phyloP scores from a whole-genome alignment of 1,139 yeast species.

The Zygoascus meyerae region DNA sequence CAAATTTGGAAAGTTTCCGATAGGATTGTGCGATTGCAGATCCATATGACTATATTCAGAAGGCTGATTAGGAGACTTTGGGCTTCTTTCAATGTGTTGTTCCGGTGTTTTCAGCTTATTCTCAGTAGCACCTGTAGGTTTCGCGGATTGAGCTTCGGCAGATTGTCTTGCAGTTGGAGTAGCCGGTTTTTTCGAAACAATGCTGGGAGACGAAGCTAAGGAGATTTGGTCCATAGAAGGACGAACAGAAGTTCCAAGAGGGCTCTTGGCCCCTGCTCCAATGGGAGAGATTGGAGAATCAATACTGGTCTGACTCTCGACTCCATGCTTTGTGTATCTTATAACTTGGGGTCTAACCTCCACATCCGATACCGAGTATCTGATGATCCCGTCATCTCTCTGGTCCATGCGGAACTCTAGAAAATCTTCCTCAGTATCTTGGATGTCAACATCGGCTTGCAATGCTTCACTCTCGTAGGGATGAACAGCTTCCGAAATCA shows the following conservation, averaged over 20 bases:
- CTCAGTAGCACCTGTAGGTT: background rate
- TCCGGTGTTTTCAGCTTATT: background rate
- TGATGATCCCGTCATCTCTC: conserved; percentile 24
- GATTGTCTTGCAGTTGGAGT: too few species aligned
- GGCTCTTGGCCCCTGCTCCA: background rate
- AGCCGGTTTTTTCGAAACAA: too few species aligned
- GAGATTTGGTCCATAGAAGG: background rate
- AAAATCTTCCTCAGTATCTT: conserved; percentile 25
- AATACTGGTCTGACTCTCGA: background rate
- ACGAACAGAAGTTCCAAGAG: background rate
- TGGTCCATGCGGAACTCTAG: conserved; percentile 27
- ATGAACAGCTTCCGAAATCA: too few species aligned
- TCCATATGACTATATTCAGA: conserved; percentile 22
- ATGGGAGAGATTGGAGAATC: conserved; percentile 1
- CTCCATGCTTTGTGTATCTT: conserved; percentile 12
- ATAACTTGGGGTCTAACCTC: conserved; percentile 17
- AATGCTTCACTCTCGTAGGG: conserved; percentile 49
- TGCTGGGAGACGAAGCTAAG: too few species aligned
- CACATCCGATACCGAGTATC: conserved; percentile 14
- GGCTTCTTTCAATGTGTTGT: background rate
- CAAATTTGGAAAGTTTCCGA: conserved; percentile 12
- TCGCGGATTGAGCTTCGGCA: too few species aligned
- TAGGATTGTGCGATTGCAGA: conserved; percentile 11
- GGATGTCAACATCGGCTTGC: conserved; percentile 78
- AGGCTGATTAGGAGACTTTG: conserved; percentile 5